phyloP scores from a whole-genome alignment of 1,284 basidiomycete species.

The Cutaneotrichosporon curvatum region DNA sequence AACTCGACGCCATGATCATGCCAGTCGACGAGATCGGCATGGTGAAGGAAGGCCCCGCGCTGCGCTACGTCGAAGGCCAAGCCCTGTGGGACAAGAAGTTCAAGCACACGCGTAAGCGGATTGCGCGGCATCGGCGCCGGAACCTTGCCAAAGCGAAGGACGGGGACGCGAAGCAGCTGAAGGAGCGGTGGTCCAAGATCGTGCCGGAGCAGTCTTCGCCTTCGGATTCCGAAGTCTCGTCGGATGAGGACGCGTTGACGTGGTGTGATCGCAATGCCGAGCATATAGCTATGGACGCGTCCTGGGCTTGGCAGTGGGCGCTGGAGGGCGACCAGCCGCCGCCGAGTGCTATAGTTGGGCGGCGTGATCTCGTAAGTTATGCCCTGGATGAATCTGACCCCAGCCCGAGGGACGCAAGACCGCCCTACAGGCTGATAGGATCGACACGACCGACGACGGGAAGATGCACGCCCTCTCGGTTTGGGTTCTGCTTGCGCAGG shows the following conservation, averaged over 20 bases:
- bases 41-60: constrained; percentile 49
- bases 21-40: constrained; percentile 53
- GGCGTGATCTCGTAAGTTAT: constrained; percentile 43
- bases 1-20: constrained; percentile 61
- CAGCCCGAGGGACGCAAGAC: constrained; percentile 38
- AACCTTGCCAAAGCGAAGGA: constrained; percentile 35
- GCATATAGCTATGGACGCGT: not conserved
- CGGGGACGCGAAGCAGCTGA: constrained; percentile 20
- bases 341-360: constrained; percentile 41
- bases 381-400: not conserved
- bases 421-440: constrained; percentile 41
- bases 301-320: constrained; percentile 43
- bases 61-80: constrained; percentile 45
- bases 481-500: constrained; percentile 8
- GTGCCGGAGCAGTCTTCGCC: not conserved
- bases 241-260: not conserved
- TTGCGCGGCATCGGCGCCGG: constrained; percentile 36
- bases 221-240: not conserved
- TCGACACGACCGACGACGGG: constrained; percentile 30
- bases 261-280: not conserved
- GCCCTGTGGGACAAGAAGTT: constrained; percentile 44
- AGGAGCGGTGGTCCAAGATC: constrained; percentile 1
- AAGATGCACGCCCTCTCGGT: constrained; percentile 13
- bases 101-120: constrained; percentile 25
- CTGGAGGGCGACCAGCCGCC: constrained; percentile 45